Base-by-base conservation (phyloP, 2,329 filamentous ascomycete species). In the Basipetospora chlamydospora region DNA sequence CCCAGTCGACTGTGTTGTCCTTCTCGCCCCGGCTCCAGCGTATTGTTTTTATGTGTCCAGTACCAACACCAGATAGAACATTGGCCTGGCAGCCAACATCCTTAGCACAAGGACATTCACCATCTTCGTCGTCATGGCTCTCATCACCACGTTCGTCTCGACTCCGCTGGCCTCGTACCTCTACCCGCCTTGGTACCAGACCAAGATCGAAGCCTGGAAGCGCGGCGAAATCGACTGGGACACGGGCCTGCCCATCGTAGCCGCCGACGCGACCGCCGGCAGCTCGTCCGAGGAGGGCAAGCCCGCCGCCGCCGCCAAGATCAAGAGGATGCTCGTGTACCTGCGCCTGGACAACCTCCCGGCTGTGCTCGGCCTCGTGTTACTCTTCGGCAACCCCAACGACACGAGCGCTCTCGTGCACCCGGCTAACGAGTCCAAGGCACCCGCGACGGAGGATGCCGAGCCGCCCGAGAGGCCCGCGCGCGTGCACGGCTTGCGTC, bases 81-180 rank as follows among this genome's bases (percentile, higher is more conserved):
- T 96, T 46, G 85, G 86, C 30, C 66, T 87, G 3, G 77, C 88
- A 60, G 85, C 86, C 15, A 75, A 73, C 25, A 92, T 93, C 42
- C 64, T 94, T 13, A 87, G 80, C 40, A 69, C 67, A 0, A 66
- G 81, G 12, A 92, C 85, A 0, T 94, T 94, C 49, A 93, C 86
- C 36, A 92, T 94, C 38, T 93, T 94, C 46, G 85, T 94, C 16
- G 81, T 94, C 49, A 94, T 94, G 86, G 86, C 86, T 7, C 63
- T 93, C 2, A 64, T 92, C 22, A 92, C 85, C 0, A 94, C 86
- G 0, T 85, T 94, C 40, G 59, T 75, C 1, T 93, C 86, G 0
- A 87, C 86, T 0, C 86, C 86, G 0, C 58, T 92, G 28, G 81
- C 80, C 1, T 67, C 72, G 10, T 64, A 62, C 36, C 62, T 93